Evolutionary conservation across 2,329 filamentous ascomycete genomes (phyloP).

Genomic region (Cercospora brassicicola): DNA sequence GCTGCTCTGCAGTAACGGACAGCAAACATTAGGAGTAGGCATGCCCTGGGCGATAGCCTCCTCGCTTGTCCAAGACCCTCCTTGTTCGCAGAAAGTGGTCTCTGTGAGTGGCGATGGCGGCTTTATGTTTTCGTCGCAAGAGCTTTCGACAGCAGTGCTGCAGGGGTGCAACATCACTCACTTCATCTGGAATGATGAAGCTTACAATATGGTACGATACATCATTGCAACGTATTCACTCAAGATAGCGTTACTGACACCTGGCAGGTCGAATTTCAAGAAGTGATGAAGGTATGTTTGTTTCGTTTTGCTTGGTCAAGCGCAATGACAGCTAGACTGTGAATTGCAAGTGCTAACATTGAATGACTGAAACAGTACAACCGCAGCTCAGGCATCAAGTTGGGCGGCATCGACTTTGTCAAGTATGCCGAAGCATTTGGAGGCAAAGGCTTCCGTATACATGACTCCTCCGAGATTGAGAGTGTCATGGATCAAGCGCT

Average conservation of each 20-base stretch:
- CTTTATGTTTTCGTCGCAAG: slow-evolving; percentile 53
- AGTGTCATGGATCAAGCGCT: slow-evolving; percentile 48
- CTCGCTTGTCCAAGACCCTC: slow-evolving; percentile 46
- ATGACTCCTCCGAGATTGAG: slow-evolving; percentile 44
- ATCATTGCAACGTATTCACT: slow-evolving; percentile 16
- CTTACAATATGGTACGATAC: slow-evolving; percentile 48
- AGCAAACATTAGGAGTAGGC: slow-evolving; percentile 53
- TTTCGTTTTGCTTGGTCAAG: background rate
- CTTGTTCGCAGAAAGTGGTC: slow-evolving; percentile 49
- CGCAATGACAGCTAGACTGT: too few relatives aligned
- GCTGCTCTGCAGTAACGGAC: slow-evolving; percentile 51
- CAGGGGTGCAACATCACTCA: slow-evolving; percentile 53
- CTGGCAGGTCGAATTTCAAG: slow-evolving; percentile 48
- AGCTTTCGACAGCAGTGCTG: slow-evolving; percentile 50
- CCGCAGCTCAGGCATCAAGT: slow-evolving; percentile 46
- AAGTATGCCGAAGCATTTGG: slow-evolving; percentile 52
- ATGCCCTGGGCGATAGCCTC: slow-evolving; percentile 53
- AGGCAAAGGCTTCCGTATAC: slow-evolving; percentile 48
- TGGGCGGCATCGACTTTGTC: slow-evolving; percentile 52
- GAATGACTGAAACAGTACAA: slow-evolving; percentile 39
- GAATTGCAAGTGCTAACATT: background rate
- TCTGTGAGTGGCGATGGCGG: slow-evolving; percentile 51
- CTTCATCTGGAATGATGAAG: slow-evolving; percentile 54
- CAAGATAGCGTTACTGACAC: background rate
- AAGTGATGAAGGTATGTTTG: slow-evolving; percentile 45